Conservation (phyloP, 2,329 filamentous ascomycete genomes). For the Graphiopsis chlorocephala region DNA sequence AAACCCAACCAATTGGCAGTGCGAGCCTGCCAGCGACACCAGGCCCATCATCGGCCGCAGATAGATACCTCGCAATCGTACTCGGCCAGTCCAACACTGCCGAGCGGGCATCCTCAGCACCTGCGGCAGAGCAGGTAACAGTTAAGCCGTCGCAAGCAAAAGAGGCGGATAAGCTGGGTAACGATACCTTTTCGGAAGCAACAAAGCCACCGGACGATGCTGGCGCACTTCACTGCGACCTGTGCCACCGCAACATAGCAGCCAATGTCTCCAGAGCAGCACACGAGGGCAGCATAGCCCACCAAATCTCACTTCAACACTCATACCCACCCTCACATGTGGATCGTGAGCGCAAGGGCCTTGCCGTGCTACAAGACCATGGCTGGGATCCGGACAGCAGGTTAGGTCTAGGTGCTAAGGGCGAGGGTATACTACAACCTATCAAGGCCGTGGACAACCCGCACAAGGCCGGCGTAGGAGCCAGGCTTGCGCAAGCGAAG, state of each 20-base stretch:
- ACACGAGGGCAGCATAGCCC: conserved; percentile 64
- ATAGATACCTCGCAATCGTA: conserved; percentile 67
- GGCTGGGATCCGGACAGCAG: conserved; percentile 75
- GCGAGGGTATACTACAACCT: conserved; percentile 70
- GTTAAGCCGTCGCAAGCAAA: not conserved
- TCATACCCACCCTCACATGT: conserved; percentile 70
- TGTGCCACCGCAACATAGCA: conserved; percentile 37
- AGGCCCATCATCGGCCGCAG: conserved; percentile 37
- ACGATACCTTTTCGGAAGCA: not conserved
- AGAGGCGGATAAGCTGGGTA: not conserved
- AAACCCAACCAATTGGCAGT: not conserved
- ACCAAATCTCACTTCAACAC: conserved; percentile 67
- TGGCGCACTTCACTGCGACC: conserved; percentile 26
- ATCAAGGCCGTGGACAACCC: conserved; percentile 71
- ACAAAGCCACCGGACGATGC: conserved; percentile 4
- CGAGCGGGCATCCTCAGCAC: conserved; percentile 11
- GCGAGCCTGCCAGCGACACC: conserved; percentile 21
- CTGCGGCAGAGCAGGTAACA: not conserved
- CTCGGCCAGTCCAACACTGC: conserved; percentile 35
- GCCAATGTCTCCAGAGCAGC: conserved; percentile 23
- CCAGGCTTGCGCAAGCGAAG: conserved; percentile 47
- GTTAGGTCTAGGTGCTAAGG: conserved; percentile 66
- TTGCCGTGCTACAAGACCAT: conserved; percentile 62
- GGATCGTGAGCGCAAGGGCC: conserved; percentile 67
- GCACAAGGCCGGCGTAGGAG: conserved; percentile 71